A percentile compares a stretch with the other conserved stretches of the same genome.
phyloP scores from a whole-genome alignment of 148 eudicot species.

The Tetragonia tetragonoides region DNA sequence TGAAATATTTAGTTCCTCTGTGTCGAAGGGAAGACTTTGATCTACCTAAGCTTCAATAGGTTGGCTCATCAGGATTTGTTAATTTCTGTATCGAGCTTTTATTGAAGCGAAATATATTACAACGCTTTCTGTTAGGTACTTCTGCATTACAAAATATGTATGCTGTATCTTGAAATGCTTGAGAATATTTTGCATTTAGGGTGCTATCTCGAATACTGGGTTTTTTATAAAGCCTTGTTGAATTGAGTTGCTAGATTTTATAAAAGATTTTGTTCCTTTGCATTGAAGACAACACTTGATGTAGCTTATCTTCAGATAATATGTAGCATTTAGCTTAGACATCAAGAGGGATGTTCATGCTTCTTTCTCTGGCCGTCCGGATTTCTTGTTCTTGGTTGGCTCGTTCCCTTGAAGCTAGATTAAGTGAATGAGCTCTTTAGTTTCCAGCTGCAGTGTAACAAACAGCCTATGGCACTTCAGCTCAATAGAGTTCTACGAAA shows the following conservation, averaged over 20 bases:
- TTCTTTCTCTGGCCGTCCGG: conserved; percentile 40
- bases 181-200: not conserved
- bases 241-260: not conserved
- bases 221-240: not conserved
- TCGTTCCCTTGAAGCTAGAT: conserved; percentile 45
- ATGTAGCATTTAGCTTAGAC: not conserved
- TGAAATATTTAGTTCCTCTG: no score
- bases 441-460: conserved; percentile 20
- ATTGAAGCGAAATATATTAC: conserved; percentile 23
- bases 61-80: conserved; percentile 12
- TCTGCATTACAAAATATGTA: not conserved
- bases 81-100: conserved; percentile 19
- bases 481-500: conserved; percentile 22
- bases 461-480: conserved; percentile 16
- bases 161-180: not conserved
- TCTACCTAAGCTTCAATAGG: conserved; percentile 17
- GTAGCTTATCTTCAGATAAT: not conserved
- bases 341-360: conserved; percentile 3
- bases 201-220: not conserved
- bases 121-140: not conserved
- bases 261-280: no score
- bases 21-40: no score
- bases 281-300: not conserved
- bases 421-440: conserved; percentile 17
- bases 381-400: conserved; percentile 26